phyloP scores from a whole-genome alignment of 306 rosid species.

The Trichosanthes truncata region DNA sequence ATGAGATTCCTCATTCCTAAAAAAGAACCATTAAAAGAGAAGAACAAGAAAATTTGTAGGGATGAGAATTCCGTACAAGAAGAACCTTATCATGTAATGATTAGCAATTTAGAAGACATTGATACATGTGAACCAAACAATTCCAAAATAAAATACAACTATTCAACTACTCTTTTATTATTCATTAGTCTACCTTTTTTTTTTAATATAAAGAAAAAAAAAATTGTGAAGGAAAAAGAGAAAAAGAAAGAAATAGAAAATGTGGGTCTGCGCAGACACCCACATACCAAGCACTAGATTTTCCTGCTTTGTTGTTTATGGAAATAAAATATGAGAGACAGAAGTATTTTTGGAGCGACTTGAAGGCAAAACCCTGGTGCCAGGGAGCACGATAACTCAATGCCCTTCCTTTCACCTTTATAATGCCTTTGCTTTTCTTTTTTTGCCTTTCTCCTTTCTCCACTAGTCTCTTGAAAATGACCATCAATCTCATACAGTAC shows the following conservation, averaged over 20 bases:
- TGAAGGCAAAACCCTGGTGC: neutral
- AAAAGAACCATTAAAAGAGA: neutral
- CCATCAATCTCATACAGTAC: neutral
- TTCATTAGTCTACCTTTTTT: neutral
- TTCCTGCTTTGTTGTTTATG: constrained; percentile 3
- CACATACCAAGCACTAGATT: constrained; percentile 5
- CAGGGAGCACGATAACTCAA: neutral
- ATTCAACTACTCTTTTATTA: neutral
- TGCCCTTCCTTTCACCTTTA: neutral
- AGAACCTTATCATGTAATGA: neutral
- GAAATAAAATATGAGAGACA: neutral
- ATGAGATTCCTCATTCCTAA: neutral
- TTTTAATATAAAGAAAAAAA: neutral
- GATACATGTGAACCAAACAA: neutral
- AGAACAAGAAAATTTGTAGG: neutral
- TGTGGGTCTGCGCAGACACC: neutral
- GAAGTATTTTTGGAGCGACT: constrained; percentile 6
- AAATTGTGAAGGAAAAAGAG: neutral
- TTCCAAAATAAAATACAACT: neutral
- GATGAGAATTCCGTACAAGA: neutral
- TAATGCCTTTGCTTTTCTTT: neutral
- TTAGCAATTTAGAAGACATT: neutral
- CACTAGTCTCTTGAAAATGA: neutral
- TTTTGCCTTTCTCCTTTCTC: no score
- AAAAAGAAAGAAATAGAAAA: neutral